phyloP scores from a whole-genome alignment of 176 grass and related monocot species.

The Oryza rufipogon region DNA sequence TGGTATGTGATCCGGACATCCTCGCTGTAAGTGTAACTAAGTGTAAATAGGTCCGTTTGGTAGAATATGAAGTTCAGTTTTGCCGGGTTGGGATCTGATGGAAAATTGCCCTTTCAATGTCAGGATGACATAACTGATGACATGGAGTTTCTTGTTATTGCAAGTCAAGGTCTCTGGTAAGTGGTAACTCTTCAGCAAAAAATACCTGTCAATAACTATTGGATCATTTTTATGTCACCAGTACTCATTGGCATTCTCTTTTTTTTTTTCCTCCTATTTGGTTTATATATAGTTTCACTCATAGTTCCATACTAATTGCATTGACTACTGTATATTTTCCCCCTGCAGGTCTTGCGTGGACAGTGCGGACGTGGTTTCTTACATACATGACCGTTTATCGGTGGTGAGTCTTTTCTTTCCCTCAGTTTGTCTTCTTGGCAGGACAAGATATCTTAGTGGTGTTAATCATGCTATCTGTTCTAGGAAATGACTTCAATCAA shows the following conservation, averaged over 20 bases:
- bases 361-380: background rate
- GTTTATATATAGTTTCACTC: background rate
- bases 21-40: constrained; percentile 19
- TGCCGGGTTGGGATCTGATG: background rate
- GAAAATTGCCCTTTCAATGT: background rate
- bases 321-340: background rate
- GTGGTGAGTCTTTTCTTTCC: background rate
- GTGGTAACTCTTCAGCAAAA: background rate
- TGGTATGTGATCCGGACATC: constrained; percentile 28
- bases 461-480: no score
- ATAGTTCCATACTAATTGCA: no score
- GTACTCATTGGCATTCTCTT: background rate
- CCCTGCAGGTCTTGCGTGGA: background rate
- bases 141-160: constrained; percentile 45
- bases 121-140: constrained; percentile 40
- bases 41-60: background rate
- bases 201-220: background rate
- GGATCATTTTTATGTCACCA: background rate
- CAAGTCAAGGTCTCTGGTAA: constrained; percentile 48
- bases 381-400: background rate
- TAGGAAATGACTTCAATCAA: no score
- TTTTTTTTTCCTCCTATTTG: background rate
- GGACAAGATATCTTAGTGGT: background rate
- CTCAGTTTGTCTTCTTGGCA: background rate
- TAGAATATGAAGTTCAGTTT: background rate